phyloP scores from a whole-genome alignment of 1,284 basidiomycete species.

The Apiotrichum domesticum region DNA sequence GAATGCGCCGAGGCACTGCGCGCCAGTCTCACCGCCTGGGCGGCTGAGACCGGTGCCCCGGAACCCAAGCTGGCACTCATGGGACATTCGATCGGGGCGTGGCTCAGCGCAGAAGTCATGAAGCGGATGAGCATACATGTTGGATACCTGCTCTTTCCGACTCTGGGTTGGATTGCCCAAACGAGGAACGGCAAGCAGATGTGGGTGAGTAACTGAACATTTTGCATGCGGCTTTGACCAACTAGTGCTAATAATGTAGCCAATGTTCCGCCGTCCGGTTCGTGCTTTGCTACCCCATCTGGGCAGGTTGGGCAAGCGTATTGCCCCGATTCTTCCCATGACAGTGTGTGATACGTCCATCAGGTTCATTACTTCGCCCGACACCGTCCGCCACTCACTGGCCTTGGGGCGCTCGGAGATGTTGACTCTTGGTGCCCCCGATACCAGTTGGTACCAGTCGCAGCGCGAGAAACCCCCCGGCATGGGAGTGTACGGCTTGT shows the following conservation, averaged over 20 bases:
- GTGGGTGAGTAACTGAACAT: slow-evolving; percentile 25
- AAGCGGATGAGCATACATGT: slow-evolving; percentile 18
- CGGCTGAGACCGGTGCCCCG: background rate
- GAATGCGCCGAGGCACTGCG: slow-evolving; percentile 33
- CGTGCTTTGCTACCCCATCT: slow-evolving; percentile 22
- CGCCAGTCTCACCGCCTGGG: slow-evolving; percentile 26
- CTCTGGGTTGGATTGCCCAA: slow-evolving; percentile 40
- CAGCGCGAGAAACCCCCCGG: slow-evolving; percentile 12
- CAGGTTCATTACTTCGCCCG: slow-evolving; percentile 32
- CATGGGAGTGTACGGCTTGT: slow-evolving; percentile 27
- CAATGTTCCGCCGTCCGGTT: slow-evolving; percentile 40
- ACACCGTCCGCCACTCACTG: slow-evolving; percentile 35
- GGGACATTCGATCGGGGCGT: slow-evolving; percentile 44
- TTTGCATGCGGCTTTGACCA: background rate
- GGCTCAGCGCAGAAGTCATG: slow-evolving; percentile 38
- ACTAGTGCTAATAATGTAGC: slow-evolving; percentile 14
- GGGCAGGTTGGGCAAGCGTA: slow-evolving; percentile 21
- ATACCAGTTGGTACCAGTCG: slow-evolving; percentile 32
- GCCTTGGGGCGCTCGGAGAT: slow-evolving; percentile 42
- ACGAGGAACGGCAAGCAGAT: slow-evolving; percentile 37
- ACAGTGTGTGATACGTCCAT: slow-evolving; percentile 28
- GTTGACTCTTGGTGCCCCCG: slow-evolving; percentile 33
- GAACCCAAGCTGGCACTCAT: slow-evolving; percentile 32
- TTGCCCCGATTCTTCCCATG: slow-evolving; percentile 21
- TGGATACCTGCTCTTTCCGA: slow-evolving; percentile 37